Evolutionary conservation across 129 eudicot species (phyloP).

Genomic region (Heracleum sosnowskyi): DNA sequence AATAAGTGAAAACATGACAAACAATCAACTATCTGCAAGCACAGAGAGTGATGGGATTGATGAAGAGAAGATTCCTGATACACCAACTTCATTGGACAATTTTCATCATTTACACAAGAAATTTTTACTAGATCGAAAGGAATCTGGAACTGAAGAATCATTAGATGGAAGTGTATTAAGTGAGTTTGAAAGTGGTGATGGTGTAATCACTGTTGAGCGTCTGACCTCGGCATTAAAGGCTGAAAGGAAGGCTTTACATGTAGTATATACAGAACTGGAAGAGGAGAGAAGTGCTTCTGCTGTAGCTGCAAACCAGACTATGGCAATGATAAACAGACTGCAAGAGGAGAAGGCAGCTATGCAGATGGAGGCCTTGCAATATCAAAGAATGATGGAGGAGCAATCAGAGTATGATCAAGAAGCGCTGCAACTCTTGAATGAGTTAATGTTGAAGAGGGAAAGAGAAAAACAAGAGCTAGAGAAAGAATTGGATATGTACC

Average conservation of each 20-base stretch:
- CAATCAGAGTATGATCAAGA: slow-evolving; percentile 98
- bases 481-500: slow-evolving; percentile 52
- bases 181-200: slow-evolving; percentile 65
- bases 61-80: slow-evolving; percentile 78
- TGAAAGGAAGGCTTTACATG: slow-evolving; percentile 70
- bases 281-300: slow-evolving; percentile 96
- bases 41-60: slow-evolving; percentile 34
- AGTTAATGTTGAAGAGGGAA: slow-evolving; percentile 84
- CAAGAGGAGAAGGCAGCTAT: slow-evolving; percentile 96
- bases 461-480: slow-evolving; percentile 71
- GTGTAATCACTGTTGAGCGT: slow-evolving; percentile 42
- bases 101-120: slow-evolving; percentile 37
- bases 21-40: slow-evolving; percentile 6
- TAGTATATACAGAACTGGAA: slow-evolving; percentile 68
- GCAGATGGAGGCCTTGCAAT: slow-evolving; percentile 98
- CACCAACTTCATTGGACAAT: slow-evolving; percentile 60
- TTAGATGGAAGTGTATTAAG: slow-evolving; percentile 59
- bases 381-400: slow-evolving; percentile 98
- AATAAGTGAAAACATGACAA: slow-evolving; percentile 14
- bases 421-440: slow-evolving; percentile 87
- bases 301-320: slow-evolving; percentile 79
- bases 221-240: slow-evolving; percentile 56
- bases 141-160: slow-evolving; percentile 56
- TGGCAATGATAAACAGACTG: slow-evolving; percentile 96
- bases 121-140: slow-evolving; percentile 46